Evolutionary conservation across 371 early-diverging fungal species (phyloP).

Genomic region (Rhizopus sp.): DNA sequence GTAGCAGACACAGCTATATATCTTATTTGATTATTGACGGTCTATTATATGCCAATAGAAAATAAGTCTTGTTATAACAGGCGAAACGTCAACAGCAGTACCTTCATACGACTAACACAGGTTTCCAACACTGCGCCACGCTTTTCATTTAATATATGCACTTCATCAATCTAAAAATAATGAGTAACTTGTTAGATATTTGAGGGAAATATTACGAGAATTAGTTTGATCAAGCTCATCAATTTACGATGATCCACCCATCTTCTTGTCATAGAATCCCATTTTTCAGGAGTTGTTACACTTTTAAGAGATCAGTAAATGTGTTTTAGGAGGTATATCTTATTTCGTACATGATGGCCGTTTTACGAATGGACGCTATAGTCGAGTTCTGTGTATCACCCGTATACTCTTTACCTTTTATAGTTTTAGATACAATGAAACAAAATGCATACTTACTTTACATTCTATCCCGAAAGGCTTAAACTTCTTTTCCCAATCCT

Average conservation of each 20-base stretch:
- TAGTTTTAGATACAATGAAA: neutral
- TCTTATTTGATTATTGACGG: slow-evolving; percentile 27
- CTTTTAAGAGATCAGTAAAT: slow-evolving; percentile 16
- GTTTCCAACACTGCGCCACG: slow-evolving; percentile 58
- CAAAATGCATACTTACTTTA: slow-evolving; percentile 14
- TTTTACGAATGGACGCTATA: slow-evolving; percentile 32
- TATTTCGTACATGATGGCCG: slow-evolving; percentile 33
- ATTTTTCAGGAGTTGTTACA: slow-evolving; percentile 81
- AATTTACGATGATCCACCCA: slow-evolving; percentile 46
- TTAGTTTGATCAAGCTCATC: slow-evolving; percentile 38
- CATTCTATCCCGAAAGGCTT: slow-evolving; percentile 58
- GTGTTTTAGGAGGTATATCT: neutral
- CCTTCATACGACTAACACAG: slow-evolving; percentile 55
- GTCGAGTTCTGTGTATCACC: slow-evolving; percentile 69
- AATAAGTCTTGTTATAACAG: neutral
- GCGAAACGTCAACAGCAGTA: neutral
- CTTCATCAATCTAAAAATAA: slow-evolving; percentile 52
- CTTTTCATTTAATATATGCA: slow-evolving; percentile 52
- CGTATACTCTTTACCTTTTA: slow-evolving; percentile 68
- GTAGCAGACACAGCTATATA: slow-evolving; percentile 85
- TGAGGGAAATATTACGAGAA: slow-evolving; percentile 36
- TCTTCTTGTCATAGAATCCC: slow-evolving; percentile 76
- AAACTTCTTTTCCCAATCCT: slow-evolving; percentile 71
- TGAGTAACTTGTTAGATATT: neutral
- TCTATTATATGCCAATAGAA: slow-evolving; percentile 18